These are phyloP conservation scores for Tricholomella constricta DNA, from an alignment of 768 basidiomycete species.

Conservation along the genomic window DNA sequence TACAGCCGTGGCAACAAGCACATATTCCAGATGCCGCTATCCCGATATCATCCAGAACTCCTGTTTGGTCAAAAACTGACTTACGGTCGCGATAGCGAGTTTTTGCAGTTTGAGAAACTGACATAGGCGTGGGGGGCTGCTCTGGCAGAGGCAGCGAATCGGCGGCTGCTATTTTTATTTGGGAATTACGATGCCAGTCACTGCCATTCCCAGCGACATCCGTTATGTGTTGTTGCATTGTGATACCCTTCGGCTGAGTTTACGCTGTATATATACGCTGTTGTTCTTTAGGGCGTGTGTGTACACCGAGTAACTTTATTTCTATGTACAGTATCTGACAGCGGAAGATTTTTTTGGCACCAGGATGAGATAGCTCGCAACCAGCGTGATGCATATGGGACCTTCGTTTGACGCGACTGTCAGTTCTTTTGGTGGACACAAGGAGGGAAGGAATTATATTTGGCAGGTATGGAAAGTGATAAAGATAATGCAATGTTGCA, in stretches of 20 bases:
- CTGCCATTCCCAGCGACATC: not conserved
- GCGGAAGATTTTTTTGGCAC: no score
- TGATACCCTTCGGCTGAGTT: not conserved
- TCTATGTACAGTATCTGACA: not conserved
- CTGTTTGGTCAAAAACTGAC: not conserved
- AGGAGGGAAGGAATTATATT: no score
- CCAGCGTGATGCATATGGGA: no score
- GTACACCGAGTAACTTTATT: not conserved
- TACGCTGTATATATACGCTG: not conserved
- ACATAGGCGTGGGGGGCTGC: slow-evolving; percentile 8
- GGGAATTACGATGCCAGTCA: slow-evolving; percentile 1
- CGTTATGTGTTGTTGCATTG: not conserved
- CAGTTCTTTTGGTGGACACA: no score
- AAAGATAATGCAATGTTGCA: no score
- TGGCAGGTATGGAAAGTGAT: no score
- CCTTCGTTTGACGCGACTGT: no score
- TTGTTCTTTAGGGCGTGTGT: not conserved
- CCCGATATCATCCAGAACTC: slow-evolving; percentile 41
- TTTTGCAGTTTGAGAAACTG: slow-evolving; percentile 37
- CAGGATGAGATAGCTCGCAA: no score
- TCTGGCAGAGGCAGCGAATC: not conserved
- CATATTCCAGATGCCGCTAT: slow-evolving; percentile 52
- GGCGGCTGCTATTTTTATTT: not conserved
- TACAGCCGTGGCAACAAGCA: slow-evolving; percentile 49
- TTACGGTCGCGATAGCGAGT: slow-evolving; percentile 32